Evolutionary conservation across 306 rosid genomes (phyloP), one percentile per base, ranked within the genome.

Genomic region (Cucurbita ficifolia): DNA sequence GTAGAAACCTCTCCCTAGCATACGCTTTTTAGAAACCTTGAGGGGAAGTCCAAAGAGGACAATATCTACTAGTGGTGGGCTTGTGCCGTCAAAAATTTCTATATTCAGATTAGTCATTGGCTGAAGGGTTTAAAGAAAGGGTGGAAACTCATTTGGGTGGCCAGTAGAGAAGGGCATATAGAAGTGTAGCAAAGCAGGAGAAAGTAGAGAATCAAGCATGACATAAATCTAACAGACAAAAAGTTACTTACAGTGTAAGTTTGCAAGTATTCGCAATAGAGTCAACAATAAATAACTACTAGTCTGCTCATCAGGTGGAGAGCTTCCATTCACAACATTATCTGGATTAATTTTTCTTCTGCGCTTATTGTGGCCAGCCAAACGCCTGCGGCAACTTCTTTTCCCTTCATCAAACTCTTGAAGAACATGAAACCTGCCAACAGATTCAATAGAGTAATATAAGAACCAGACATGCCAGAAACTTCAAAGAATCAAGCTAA

Each of bases 381-480:
- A 79, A 61, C 96, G 92, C 81, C 96, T 84, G 55, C 97, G 92
- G 67, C 97, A 92, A 86, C 97, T 92, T 76, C 97, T 83, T 84
- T 84, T 92, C 79, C 96, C 97, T 76, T 92, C 97, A 77, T 92
- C 97, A 72, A 92, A 92, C 79, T 92, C 96, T 84, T 89, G 90
- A 80, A 92, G 96, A 70, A 70, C 85, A 80, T 92, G 97, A 82
- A 89, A 92, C 92, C 97, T 92, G 87, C 45, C 81, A 85, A 86
- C 33, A 77, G 76, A 53, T 62, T 72, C 53, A 68, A 76, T 39
- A 75, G 70, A 72, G 74, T 55, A 53, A 82, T 78, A 38, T 19
- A 40, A 36, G 51, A 65, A 65, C 53, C 72, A 65, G 38, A 52
- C 42, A 65, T 21, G 55, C 18, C 29, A 21, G 72, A 22, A 62